phyloP scores from a whole-genome alignment of 495 filamentous ascomycete genomes.

The Achaetomiella virescens region DNA sequence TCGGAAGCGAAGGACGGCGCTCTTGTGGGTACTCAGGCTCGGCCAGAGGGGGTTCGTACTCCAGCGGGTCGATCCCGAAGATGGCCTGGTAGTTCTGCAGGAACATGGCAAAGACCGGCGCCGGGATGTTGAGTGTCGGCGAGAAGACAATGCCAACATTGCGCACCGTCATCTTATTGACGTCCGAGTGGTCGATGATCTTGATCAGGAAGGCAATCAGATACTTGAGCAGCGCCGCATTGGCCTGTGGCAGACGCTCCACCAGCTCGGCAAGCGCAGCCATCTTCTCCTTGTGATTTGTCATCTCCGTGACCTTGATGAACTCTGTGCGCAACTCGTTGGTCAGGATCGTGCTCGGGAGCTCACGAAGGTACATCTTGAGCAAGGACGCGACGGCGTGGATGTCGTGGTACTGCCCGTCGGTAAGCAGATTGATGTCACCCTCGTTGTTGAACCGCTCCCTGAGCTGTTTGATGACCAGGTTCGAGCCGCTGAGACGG shows the following conservation, averaged over 20 bases:
- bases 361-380: conserved; percentile 88
- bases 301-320: conserved; percentile 73
- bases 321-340: conserved; percentile 87
- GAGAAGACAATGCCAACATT: conserved; percentile 99
- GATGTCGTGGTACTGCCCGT: conserved; percentile 86
- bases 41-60: conserved; percentile 42
- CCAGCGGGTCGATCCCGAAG: conserved; percentile 64
- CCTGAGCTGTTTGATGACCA: conserved; percentile 82
- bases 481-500: conserved; percentile 87
- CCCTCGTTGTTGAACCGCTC: conserved; percentile 92
- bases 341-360: conserved; percentile 85
- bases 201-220: conserved; percentile 80
- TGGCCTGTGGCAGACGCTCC: conserved; percentile 71
- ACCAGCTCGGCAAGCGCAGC: conserved; percentile 79
- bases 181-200: conserved; percentile 79
- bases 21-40: conserved; percentile 22
- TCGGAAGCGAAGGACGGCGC: conserved; percentile 21
- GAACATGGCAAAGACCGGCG: conserved; percentile 88
- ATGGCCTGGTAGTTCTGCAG: conserved; percentile 84
- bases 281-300: conserved; percentile 70
- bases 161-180: conserved; percentile 96
- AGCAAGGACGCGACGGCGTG: conserved; percentile 92
- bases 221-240: conserved; percentile 71
- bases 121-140: conserved; percentile 95
- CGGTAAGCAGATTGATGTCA: conserved; percentile 80